These are phyloP conservation scores for Petrea volubilis DNA, from an alignment of 257 asterid genomes.

Conservation along the genomic window DNA sequence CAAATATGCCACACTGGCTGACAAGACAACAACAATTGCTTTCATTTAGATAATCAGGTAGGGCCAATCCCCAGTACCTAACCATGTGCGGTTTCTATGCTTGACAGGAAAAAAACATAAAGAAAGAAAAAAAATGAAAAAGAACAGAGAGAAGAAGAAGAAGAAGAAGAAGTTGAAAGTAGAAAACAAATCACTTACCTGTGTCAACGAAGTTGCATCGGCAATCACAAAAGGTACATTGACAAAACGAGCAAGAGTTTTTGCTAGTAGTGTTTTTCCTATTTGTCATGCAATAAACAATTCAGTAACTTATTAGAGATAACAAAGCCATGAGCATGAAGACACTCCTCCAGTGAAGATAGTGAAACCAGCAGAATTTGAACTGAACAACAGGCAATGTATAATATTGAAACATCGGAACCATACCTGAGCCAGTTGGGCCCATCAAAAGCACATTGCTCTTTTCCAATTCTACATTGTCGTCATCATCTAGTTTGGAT, in stretches of 20 bases:
- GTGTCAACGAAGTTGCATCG: constrained; percentile 91
- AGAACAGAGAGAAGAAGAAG: no score
- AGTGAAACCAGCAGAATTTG: constrained; percentile 18
- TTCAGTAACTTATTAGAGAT: constrained; percentile 26
- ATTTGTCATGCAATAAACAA: constrained; percentile 34
- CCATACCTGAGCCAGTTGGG: constrained; percentile 92
- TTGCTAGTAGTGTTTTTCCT: constrained; percentile 95
- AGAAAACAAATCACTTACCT: constrained; percentile 45
- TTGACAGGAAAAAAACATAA: no score
- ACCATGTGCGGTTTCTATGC: no score
- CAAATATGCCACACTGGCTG: background rate
- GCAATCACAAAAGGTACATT: constrained; percentile 95
- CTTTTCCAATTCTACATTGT: constrained; percentile 83
- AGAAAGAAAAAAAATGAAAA: no score
- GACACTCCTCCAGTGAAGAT: constrained; percentile 4
- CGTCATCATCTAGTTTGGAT: constrained; percentile 51
- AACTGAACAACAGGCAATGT: constrained; percentile 15
- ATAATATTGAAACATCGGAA: constrained; percentile 19
- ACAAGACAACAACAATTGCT: background rate
- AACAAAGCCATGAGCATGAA: constrained; percentile 26
- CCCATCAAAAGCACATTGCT: constrained; percentile 98
- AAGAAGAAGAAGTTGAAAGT: no score
- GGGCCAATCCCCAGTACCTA: no score
- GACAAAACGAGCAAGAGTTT: constrained; percentile 93
- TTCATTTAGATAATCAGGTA: background rate